These are phyloP conservation scores for Adiantum capillusveneris DNA, from an alignment of 75 land plant genomes.

Conservation along the genomic window DNA sequence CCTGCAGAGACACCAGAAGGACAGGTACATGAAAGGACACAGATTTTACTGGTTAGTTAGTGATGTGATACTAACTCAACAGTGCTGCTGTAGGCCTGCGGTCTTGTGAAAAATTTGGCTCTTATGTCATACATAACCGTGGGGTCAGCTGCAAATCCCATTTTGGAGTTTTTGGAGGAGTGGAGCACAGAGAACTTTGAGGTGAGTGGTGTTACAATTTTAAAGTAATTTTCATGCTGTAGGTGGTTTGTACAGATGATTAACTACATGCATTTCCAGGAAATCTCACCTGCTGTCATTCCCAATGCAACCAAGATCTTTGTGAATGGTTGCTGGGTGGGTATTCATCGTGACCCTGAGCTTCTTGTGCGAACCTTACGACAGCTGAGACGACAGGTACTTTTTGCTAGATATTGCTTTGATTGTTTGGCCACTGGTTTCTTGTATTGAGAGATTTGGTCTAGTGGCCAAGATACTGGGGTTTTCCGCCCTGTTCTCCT, in stretches of 20 bases:
- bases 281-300: conserved; percentile 97
- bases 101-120: conserved; percentile 95
- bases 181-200: conserved; percentile 99
- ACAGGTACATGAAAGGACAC: conserved; percentile 41
- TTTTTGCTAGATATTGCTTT: conserved; percentile 1
- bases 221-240: neutral
- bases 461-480: too few relatives aligned
- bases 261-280: conserved; percentile 39
- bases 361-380: conserved; percentile 83
- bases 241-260: neutral
- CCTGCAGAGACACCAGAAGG: conserved; percentile 99
- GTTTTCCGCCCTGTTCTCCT: too few relatives aligned
- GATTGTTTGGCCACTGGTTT: too few relatives aligned
- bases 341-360: conserved; percentile 97
- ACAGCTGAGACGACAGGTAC: conserved; percentile 81
- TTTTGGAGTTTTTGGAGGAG: conserved; percentile 94
- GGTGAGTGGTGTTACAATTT: too few relatives aligned
- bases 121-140: conserved; percentile 98
- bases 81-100: conserved; percentile 65
- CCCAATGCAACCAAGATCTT: conserved; percentile 96
- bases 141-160: conserved; percentile 97
- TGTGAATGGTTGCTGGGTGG: conserved; percentile 99
- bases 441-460: too few relatives aligned
- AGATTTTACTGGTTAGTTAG: too few relatives aligned
- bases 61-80: too few relatives aligned